phyloP scores from a whole-genome alignment of 1,284 basidiomycete species.

The Amylostereum areolatum region DNA sequence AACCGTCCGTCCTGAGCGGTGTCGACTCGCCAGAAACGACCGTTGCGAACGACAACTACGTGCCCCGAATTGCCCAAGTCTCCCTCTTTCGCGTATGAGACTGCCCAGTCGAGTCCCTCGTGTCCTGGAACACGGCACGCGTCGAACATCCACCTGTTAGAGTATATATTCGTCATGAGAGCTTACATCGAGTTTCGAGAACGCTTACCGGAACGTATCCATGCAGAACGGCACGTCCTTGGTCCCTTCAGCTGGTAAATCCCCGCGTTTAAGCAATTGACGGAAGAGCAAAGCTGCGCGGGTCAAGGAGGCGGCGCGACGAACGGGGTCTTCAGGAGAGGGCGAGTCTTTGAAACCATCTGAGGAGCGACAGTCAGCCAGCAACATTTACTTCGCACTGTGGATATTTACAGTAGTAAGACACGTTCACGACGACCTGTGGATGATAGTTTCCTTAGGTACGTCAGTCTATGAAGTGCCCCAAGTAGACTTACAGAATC shows the following conservation, averaged over 20 bases:
- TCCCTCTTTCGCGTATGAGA: constrained; percentile 60
- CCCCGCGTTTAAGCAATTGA: constrained; percentile 58
- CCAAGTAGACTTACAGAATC: constrained; percentile 54
- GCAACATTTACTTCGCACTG: not conserved
- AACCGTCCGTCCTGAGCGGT: constrained; percentile 50
- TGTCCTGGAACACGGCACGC: constrained; percentile 78
- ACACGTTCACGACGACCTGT: constrained; percentile 76
- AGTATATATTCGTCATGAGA: not conserved
- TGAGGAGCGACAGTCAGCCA: constrained; percentile 20
- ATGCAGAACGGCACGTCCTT: constrained; percentile 79
- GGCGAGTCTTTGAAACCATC: constrained; percentile 75
- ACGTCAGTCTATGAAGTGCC: no score
- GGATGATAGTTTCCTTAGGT: not conserved
- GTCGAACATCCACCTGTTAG: constrained; percentile 84
- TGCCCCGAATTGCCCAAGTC: constrained; percentile 66
- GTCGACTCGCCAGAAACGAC: constrained; percentile 73
- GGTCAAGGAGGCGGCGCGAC: constrained; percentile 70
- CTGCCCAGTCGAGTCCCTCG: constrained; percentile 70
- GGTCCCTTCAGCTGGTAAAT: constrained; percentile 64
- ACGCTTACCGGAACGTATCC: constrained; percentile 74
- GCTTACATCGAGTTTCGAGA: not conserved
- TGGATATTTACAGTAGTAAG: constrained; percentile 65
- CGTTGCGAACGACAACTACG: constrained; percentile 73
- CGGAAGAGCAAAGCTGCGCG: constrained; percentile 72
- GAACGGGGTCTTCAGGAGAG: constrained; percentile 47